Conservation (phyloP, 2,329 filamentous ascomycete species). For the Ascochyta pisi region DNA sequence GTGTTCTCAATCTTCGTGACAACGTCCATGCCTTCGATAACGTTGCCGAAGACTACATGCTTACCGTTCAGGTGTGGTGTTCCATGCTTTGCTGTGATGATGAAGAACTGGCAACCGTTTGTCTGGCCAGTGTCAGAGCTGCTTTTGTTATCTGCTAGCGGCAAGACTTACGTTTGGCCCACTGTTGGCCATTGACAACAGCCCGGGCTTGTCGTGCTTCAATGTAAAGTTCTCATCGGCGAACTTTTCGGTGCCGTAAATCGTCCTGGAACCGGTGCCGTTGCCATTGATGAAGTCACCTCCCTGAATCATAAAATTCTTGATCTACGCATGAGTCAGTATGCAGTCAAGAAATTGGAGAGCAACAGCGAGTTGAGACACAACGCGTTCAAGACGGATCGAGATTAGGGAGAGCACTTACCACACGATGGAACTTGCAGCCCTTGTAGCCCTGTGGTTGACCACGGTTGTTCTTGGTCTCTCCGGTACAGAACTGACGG, state of each 20-base stretch:
- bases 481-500: constrained; percentile 94
- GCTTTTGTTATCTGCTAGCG: constrained; percentile 50
- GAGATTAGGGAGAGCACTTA: constrained; percentile 55
- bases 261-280: constrained; percentile 85
- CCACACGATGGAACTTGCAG: constrained; percentile 91
- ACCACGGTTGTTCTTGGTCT: constrained; percentile 79
- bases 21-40: constrained; percentile 87
- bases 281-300: constrained; percentile 95
- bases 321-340: constrained; percentile 67
- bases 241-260: constrained; percentile 86
- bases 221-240: constrained; percentile 87
- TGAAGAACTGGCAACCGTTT: constrained; percentile 97
- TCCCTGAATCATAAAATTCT: constrained; percentile 96
- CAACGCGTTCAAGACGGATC: neutral
- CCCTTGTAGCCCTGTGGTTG: constrained; percentile 92
- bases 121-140: constrained; percentile 43
- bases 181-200: constrained; percentile 81
- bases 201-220: constrained; percentile 78
- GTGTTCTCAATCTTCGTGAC: constrained; percentile 92
- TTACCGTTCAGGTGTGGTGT: constrained; percentile 91
- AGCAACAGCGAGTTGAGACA: neutral
- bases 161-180: constrained; percentile 53
- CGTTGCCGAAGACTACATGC: constrained; percentile 94
- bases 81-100: constrained; percentile 74
- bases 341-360: neutral